Evolutionary conservation across 106 monocot genomes (phyloP).

Genomic region (Dendrobium huoshanense): DNA sequence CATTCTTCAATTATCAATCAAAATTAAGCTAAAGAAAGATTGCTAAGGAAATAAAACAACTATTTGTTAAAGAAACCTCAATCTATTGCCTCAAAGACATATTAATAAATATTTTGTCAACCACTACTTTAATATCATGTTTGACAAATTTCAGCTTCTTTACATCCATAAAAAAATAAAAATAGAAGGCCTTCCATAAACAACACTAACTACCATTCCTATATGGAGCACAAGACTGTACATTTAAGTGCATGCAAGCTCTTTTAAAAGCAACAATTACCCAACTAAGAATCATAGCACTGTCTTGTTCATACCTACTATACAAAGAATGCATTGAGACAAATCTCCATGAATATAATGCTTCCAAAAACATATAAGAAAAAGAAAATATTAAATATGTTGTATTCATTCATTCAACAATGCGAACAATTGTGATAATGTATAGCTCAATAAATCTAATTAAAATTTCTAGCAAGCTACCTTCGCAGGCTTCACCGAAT

Average conservation of each 20-base stretch:
- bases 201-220: not conserved
- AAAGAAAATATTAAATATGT: not conserved
- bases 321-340: not conserved
- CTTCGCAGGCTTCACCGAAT: constrained; percentile 79
- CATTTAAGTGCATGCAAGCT: too few species aligned
- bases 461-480: constrained; percentile 21
- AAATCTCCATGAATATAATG: not conserved
- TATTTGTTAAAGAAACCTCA: not conserved
- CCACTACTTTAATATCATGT: not conserved
- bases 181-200: not conserved
- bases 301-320: not conserved
- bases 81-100: not conserved
- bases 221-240: not conserved
- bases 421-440: not conserved
- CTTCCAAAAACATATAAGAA: not conserved
- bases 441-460: not conserved
- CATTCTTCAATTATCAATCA: not conserved
- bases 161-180: not conserved
- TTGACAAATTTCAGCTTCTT: not conserved
- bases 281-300: not conserved
- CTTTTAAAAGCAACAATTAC: not conserved
- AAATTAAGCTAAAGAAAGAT: not conserved
- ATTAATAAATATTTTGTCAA: not conserved
- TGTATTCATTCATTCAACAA: not conserved
- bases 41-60: not conserved